Percentiles rank a stretch among this genome's conserved stretches.
These are phyloP conservation scores for Barnettozyma siamensis DNA, from an alignment of 805 yeast genomes.

Conservation along the genomic window DNA sequence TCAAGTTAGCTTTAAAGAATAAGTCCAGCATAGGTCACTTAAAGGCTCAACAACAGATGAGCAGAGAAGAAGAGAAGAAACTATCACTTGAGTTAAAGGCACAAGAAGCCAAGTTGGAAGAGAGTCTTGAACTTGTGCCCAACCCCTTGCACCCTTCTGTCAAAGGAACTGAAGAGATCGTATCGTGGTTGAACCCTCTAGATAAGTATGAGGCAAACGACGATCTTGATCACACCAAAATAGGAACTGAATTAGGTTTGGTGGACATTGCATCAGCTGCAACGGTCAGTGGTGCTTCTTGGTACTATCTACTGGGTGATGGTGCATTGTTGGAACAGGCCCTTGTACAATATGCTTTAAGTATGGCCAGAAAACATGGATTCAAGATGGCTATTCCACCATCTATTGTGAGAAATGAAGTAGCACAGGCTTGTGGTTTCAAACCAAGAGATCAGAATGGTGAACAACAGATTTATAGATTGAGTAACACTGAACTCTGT, in stretches of 20 bases:
- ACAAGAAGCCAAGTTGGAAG: conserved; percentile 33
- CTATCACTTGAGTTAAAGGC: conserved; percentile 14
- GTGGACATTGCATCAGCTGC: conserved; percentile 72
- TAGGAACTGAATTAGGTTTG: conserved; percentile 63
- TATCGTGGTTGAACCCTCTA: conserved; percentile 45
- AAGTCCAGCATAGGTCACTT: conserved; percentile 11
- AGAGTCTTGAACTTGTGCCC: conserved; percentile 51
- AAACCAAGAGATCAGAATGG: conserved; percentile 84
- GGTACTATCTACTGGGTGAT: conserved; percentile 79
- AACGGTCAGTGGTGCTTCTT: conserved; percentile 69
- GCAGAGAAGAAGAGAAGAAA: conserved; percentile 20
- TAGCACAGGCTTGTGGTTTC: conserved; percentile 88
- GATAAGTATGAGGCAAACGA: conserved; percentile 23
- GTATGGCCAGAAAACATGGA: conserved; percentile 58
- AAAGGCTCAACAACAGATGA: conserved; percentile 12
- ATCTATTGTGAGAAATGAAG: conserved; percentile 70
- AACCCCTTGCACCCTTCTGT: conserved; percentile 51
- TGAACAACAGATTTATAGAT: conserved; percentile 77
- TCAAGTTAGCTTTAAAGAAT: conserved; percentile 22
- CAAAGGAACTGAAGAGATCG: conserved; percentile 36
- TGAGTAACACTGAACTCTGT: conserved; percentile 51
- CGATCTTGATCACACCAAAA: conserved; percentile 54
- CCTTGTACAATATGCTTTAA: conserved; percentile 69
- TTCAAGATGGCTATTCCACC: conserved; percentile 79
- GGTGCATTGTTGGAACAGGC: conserved; percentile 92